Evolutionary conservation across 2,329 filamentous ascomycete species (phyloP).

Genomic region (Aciculosporium take): DNA sequence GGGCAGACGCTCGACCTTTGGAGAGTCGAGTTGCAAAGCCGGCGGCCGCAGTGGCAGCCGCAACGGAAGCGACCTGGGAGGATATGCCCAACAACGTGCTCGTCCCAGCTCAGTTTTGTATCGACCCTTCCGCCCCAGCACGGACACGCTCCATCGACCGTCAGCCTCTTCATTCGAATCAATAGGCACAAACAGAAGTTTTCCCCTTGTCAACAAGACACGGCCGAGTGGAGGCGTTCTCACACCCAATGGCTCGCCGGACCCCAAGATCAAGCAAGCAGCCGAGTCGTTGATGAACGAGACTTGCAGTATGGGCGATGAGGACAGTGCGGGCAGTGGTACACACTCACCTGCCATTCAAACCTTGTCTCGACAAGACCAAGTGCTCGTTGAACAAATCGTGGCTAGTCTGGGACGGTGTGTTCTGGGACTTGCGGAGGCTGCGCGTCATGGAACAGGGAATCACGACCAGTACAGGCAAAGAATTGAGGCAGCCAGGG

Average conservation of each 20-base stretch:
- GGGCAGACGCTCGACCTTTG: constrained; percentile 14
- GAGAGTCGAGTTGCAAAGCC: constrained; percentile 9
- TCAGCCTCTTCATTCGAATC: constrained; percentile 45
- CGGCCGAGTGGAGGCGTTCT: constrained; percentile 31
- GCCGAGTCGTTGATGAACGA: constrained; percentile 35
- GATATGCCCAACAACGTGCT: constrained; percentile 7
- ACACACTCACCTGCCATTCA: constrained; percentile 29
- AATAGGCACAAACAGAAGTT: constrained; percentile 44
- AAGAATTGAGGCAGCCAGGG: constrained; percentile 59
- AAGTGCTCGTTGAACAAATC: constrained; percentile 43
- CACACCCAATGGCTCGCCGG: constrained; percentile 35
- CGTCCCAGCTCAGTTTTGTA: constrained; percentile 24
- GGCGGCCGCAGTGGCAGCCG: constrained; percentile 1
- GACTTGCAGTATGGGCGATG: constrained; percentile 27
- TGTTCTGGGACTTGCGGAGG: constrained; percentile 42
- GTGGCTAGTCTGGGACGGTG: constrained; percentile 47
- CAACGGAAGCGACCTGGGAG: constrained; percentile 14
- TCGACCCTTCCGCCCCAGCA: constrained; percentile 28
- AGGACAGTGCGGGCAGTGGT: constrained; percentile 15
- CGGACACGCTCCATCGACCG: constrained; percentile 33
- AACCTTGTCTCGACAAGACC: constrained; percentile 39
- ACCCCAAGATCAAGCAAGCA: constrained; percentile 32
- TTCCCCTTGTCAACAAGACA: constrained; percentile 42
- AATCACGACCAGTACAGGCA: constrained; percentile 51
- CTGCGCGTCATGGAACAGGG: constrained; percentile 39